Base-by-base conservation (phyloP, 2,329 filamentous ascomycete genomes). In the Plenodomus biglobosus region DNA sequence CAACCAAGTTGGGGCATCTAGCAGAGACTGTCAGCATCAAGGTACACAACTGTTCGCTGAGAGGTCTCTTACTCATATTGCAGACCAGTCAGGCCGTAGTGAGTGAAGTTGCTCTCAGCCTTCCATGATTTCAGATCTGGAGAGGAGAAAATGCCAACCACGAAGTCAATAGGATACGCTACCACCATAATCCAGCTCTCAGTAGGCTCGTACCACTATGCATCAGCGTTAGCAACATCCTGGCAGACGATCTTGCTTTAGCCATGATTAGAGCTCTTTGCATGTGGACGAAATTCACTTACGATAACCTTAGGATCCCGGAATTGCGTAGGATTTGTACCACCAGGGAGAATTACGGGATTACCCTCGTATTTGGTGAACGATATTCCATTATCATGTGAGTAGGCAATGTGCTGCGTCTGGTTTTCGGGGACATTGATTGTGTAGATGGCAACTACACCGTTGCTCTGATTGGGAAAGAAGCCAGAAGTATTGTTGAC, bases 401-500 rank as follows among this genome's bases (percentile, higher is more conserved):
- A 85, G 65, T 84, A 86, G 2, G 85, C 82, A 40, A 87, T 78
- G 17, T 79, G 74, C 62, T 87, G 85, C 1, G 75, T 77, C 59
- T 85, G 77, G 3, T 68, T 64, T 2, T 75, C 72, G 1, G 69
- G 65, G 3, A 63, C 64, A 46, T 75, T 72, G 36, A 78, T 68
- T 1, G 78, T 80, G 65, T 83, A 82, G 57, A 85, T 78, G 17
- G 84, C 85, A 1, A 87, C 80, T 4, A 86, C 80, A 3, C 83
- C 82, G 47, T 83, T 80, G n/a, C 73, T 74, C 58, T 83, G 81
- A 40, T 79, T 73, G 0, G 79, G 79, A 55, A 86, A 86, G 72
- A 87, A 84, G 1, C 84, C 84, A 13, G 82, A 85, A 0, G 84
- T 85, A 61, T 87, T 87, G 61, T 86, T 81, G 10, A 66, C 66